Conservation (phyloP, 345 rosid genomes). For the Boechera retrofracta region DNA sequence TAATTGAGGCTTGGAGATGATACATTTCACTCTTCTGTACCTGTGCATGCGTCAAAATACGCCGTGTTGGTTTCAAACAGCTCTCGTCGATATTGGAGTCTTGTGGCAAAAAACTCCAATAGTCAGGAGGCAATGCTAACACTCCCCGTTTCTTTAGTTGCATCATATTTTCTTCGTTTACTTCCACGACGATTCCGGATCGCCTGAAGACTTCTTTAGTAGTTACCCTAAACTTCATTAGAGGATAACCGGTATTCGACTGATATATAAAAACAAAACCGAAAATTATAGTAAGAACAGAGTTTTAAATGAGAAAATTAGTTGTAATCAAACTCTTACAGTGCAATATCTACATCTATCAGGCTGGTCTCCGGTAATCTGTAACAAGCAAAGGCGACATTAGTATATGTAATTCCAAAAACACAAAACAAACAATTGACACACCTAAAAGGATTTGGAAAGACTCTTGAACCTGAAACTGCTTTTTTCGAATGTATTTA, state of each 20-base stretch:
- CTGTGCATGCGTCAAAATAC: slow-evolving; percentile 81
- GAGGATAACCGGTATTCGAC: slow-evolving; percentile 66
- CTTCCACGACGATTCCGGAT: slow-evolving; percentile 68
- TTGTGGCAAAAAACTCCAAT: slow-evolving; percentile 73
- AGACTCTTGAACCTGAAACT: slow-evolving; percentile 39
- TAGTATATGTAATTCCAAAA: not conserved
- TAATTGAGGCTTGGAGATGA: not conserved
- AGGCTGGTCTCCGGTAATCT: slow-evolving; percentile 53
- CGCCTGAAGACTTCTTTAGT: slow-evolving; percentile 62
- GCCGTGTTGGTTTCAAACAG: slow-evolving; percentile 52
- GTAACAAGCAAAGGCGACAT: slow-evolving; percentile 40
- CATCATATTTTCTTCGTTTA: slow-evolving; percentile 49
- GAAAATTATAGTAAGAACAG: slow-evolving; percentile 13
- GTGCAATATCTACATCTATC: slow-evolving; percentile 78
- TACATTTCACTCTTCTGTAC: slow-evolving; percentile 45
- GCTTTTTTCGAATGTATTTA: slow-evolving; percentile 67
- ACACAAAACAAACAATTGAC: not conserved
- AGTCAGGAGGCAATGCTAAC: slow-evolving; percentile 62
- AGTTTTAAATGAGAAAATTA: not conserved
- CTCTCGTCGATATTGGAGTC: slow-evolving; percentile 65
- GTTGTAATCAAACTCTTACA: slow-evolving; percentile 51
- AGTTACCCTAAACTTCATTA: slow-evolving; percentile 73
- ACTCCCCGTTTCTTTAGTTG: slow-evolving; percentile 47
- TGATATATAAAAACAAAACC: not conserved
- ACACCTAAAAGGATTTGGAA: not conserved